phyloP scores from a whole-genome alignment of 2,329 filamentous ascomycete species.

The Fusarium graminum region DNA sequence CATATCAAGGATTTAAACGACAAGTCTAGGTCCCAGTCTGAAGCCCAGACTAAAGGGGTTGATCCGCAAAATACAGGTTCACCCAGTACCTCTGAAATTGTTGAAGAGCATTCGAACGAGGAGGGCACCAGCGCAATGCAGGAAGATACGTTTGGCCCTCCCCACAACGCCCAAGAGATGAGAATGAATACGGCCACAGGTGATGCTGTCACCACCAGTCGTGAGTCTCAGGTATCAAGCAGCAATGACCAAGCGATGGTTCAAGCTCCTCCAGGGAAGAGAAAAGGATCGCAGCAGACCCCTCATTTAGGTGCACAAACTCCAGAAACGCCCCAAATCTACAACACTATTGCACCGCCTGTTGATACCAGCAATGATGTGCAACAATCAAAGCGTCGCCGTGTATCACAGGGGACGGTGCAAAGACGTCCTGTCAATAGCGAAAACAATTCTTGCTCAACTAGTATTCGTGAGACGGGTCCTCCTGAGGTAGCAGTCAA shows the following conservation, averaged over 20 bases:
- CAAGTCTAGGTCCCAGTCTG: constrained; percentile 49
- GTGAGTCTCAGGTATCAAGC: neutral
- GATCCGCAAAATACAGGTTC: neutral
- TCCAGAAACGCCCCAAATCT: constrained; percentile 7
- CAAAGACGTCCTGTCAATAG: constrained; percentile 21
- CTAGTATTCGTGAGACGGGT: constrained; percentile 17
- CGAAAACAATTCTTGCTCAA: constrained; percentile 23
- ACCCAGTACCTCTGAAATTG: neutral
- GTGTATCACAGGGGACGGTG: constrained; percentile 43
- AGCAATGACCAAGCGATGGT: constrained; percentile 1
- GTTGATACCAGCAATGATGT: constrained; percentile 16
- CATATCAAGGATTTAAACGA: constrained; percentile 25
- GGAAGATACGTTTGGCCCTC: neutral
- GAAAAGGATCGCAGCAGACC: constrained; percentile 21
- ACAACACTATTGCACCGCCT: neutral
- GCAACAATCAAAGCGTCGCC: constrained; percentile 48
- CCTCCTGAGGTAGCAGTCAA: constrained; percentile 29
- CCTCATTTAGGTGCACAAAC: constrained; percentile 4
- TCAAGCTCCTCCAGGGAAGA: constrained; percentile 23
- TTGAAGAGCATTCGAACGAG: neutral
- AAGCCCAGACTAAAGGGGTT: constrained; percentile 9
- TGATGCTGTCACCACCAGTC: neutral
- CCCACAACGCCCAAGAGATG: constrained; percentile 3
- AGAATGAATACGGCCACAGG: neutral
- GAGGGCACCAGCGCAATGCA: constrained; percentile 2